phyloP scores from a whole-genome alignment of 345 rosid species.

The Mangifera indica region DNA sequence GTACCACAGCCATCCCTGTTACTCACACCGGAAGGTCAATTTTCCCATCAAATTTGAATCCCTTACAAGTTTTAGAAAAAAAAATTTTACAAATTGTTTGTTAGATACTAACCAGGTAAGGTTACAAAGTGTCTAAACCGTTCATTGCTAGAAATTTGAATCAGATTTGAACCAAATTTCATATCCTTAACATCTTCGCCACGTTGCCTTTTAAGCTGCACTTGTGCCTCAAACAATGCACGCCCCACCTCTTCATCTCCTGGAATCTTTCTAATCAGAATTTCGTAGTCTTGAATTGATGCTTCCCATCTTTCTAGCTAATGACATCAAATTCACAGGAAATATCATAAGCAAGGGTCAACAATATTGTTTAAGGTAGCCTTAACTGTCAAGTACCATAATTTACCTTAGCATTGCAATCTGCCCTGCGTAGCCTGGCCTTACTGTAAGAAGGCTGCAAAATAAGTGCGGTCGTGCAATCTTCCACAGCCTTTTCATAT shows the following conservation, averaged over 20 bases:
- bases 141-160: slow-evolving; percentile 39
- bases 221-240: slow-evolving; percentile 53
- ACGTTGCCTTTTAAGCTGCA: slow-evolving; percentile 45
- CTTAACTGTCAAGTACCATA: background rate
- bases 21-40: background rate
- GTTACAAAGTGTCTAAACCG: slow-evolving; percentile 44
- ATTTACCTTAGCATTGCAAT: slow-evolving; percentile 67
- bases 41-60: background rate
- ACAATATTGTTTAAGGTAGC: background rate
- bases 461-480: slow-evolving; percentile 68
- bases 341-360: background rate
- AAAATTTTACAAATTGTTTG: background rate
- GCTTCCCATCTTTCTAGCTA: slow-evolving; percentile 83
- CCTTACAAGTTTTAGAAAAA: background rate
- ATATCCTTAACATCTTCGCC: slow-evolving; percentile 46
- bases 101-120: slow-evolving; percentile 35
- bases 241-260: slow-evolving; percentile 62
- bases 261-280: slow-evolving; percentile 59
- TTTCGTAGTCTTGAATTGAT: slow-evolving; percentile 71
- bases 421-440: slow-evolving; percentile 81
- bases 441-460: slow-evolving; percentile 69
- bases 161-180: slow-evolving; percentile 52
- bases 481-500: slow-evolving; percentile 72
- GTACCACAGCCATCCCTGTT: slow-evolving; percentile 51
- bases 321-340: background rate